phyloP scores from a whole-genome alignment of 2,329 filamentous ascomycete genomes.

The Penicillium crustosum region DNA sequence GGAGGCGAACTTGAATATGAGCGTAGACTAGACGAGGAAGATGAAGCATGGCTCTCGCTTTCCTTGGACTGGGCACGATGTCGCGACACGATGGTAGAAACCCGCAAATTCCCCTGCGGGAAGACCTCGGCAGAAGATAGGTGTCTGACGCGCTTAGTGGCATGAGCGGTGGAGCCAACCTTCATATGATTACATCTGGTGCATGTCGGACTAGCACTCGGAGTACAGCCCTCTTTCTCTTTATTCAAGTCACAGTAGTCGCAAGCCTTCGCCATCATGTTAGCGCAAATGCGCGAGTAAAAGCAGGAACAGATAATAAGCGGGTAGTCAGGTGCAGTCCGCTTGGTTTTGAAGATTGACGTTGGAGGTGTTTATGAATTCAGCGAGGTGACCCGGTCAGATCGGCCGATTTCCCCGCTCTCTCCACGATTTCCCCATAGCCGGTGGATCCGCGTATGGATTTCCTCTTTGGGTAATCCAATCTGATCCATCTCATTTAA shows the following conservation, averaged over 20 bases:
- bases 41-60: constrained; percentile 8
- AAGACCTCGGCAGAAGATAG: constrained; percentile 16
- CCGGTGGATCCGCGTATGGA: constrained; percentile 3
- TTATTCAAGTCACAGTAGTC: constrained; percentile 19
- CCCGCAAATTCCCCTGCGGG: constrained; percentile 17
- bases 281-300: constrained; percentile 33
- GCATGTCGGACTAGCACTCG: constrained; percentile 18
- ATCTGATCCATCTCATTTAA: not conserved
- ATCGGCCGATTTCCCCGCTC: constrained; percentile 17
- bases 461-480: not conserved
- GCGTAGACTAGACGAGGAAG: constrained; percentile 8
- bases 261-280: constrained; percentile 23
- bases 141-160: constrained; percentile 20
- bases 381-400: not conserved
- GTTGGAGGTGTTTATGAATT: not conserved
- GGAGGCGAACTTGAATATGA: constrained; percentile 10
- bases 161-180: constrained; percentile 18
- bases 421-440: constrained; percentile 13
- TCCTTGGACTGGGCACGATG: constrained; percentile 2
- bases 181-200: constrained; percentile 22
- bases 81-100: constrained; percentile 16
- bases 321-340: not conserved
- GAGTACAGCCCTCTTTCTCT: constrained; percentile 25
- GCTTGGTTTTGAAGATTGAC: not conserved
- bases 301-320: not conserved